Evolutionary conservation across 2,329 filamentous ascomycete genomes (phyloP).

Genomic region (Talaromyces sp.): DNA sequence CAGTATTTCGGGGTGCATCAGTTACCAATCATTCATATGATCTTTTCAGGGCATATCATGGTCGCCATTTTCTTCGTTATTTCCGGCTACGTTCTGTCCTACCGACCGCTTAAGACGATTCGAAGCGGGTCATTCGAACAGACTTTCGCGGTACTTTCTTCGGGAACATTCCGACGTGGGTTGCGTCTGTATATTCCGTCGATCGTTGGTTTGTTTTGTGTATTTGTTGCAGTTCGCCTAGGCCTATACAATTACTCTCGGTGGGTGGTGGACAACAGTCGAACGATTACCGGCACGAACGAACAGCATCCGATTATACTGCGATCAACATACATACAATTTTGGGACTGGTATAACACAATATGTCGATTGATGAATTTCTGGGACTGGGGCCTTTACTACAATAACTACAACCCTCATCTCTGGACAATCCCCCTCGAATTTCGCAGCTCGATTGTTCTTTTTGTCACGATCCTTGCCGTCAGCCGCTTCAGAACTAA

Average conservation of each 20-base stretch:
- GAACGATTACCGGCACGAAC: conserved; percentile 36
- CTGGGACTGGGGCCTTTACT: conserved; percentile 36
- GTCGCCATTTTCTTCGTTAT: conserved; percentile 47
- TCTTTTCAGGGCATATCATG: conserved; percentile 45
- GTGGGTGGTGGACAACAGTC: conserved; percentile 31
- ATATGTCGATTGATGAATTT: conserved; percentile 33
- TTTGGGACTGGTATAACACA: conserved; percentile 34
- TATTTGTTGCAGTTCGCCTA: conserved; percentile 40
- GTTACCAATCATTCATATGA: conserved; percentile 38
- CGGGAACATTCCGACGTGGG: conserved; percentile 41
- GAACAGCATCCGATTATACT: conserved; percentile 41
- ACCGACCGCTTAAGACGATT: conserved; percentile 38
- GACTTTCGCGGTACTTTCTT: conserved; percentile 37
- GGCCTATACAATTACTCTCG: conserved; percentile 38
- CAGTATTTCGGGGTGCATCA: conserved; percentile 39
- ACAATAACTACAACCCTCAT: conserved; percentile 44
- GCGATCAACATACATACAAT: conserved; percentile 29
- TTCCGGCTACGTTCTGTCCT: conserved; percentile 45
- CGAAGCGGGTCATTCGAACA: conserved; percentile 35
- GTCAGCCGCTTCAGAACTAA: conserved; percentile 33
- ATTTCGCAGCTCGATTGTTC: conserved; percentile 41
- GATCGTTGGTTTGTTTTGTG: conserved; percentile 35
- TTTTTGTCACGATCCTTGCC: conserved; percentile 39
- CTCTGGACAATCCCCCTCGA: conserved; percentile 46
- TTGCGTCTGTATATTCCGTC: conserved; percentile 42